phyloP scores from a whole-genome alignment of 768 basidiomycete species.

The Pleurotus tuber-regium region DNA sequence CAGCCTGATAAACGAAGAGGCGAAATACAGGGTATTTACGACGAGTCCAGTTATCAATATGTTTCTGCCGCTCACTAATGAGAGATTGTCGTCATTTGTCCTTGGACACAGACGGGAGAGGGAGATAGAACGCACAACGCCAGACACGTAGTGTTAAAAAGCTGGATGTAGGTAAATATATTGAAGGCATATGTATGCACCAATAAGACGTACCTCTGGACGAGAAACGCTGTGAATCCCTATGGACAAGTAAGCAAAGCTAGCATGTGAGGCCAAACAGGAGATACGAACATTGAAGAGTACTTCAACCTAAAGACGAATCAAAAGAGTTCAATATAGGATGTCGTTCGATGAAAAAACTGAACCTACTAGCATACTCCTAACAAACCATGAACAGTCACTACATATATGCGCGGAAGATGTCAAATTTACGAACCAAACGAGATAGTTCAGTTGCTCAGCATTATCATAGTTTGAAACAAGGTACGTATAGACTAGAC shows the following conservation, averaged over 20 bases:
- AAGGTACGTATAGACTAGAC: slow-evolving; percentile 47
- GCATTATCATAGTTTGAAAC: slow-evolving; percentile 32
- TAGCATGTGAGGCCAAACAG: not conserved
- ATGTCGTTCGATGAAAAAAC: not conserved
- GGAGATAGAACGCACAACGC: slow-evolving; percentile 29
- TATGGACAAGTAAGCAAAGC: slow-evolving; percentile 22
- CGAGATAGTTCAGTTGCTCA: slow-evolving; percentile 3
- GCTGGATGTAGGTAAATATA: slow-evolving; percentile 19
- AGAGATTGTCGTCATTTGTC: not conserved
- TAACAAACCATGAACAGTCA: slow-evolving; percentile 12
- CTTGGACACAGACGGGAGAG: no score
- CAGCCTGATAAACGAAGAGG: slow-evolving; percentile 24
- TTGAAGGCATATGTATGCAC: not conserved
- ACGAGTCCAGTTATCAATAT: slow-evolving; percentile 16
- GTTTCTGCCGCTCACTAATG: slow-evolving; percentile 40
- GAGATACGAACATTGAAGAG: slow-evolving; percentile 38
- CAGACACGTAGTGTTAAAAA: slow-evolving; percentile 52
- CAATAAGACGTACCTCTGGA: slow-evolving; percentile 41
- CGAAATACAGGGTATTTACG: slow-evolving; percentile 25
- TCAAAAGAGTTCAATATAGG: not conserved
- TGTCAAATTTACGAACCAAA: slow-evolving; percentile 8
- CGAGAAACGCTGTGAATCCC: slow-evolving; percentile 49
- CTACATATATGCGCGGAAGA: not conserved
- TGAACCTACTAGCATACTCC: slow-evolving; percentile 37
- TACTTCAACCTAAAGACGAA: slow-evolving; percentile 36